phyloP scores from a whole-genome alignment of 1,284 basidiomycete species.

The Cystobasidiaceae sp. region DNA sequence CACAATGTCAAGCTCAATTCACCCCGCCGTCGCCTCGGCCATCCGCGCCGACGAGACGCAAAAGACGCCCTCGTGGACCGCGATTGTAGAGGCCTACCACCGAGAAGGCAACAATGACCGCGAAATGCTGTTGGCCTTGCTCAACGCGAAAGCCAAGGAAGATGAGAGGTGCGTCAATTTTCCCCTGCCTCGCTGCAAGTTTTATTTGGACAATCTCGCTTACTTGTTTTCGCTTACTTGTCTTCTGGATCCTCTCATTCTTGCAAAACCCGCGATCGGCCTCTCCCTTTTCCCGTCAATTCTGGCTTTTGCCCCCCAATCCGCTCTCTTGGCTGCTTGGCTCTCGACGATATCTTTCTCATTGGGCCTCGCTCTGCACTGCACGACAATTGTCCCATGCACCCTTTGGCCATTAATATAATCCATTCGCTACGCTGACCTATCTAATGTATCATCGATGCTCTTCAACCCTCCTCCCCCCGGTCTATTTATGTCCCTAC shows the following conservation, averaged over 20 bases:
- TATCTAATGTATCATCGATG: neutral
- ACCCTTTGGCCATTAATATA: neutral
- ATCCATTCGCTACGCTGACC: neutral
- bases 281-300: neutral
- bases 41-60: neutral
- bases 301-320: neutral
- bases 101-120: slow-evolving; percentile 37
- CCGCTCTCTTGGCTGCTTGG: neutral
- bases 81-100: slow-evolving; percentile 36
- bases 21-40: no score
- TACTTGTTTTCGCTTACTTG: neutral
- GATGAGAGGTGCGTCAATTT: slow-evolving; percentile 38
- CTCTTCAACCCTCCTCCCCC: neutral
- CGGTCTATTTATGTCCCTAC: neutral
- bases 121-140: slow-evolving; percentile 39
- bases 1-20: no score
- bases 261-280: neutral
- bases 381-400: neutral
- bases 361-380: neutral
- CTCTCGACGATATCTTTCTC: neutral
- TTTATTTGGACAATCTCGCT: neutral
- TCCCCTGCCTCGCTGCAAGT: slow-evolving; percentile 13
- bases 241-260: neutral
- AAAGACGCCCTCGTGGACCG: slow-evolving; percentile 34
- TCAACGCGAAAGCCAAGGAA: slow-evolving; percentile 40